Conservation (phyloP, 2,329 filamentous ascomycete genomes). For the Simplicillium aogashimaense region DNA sequence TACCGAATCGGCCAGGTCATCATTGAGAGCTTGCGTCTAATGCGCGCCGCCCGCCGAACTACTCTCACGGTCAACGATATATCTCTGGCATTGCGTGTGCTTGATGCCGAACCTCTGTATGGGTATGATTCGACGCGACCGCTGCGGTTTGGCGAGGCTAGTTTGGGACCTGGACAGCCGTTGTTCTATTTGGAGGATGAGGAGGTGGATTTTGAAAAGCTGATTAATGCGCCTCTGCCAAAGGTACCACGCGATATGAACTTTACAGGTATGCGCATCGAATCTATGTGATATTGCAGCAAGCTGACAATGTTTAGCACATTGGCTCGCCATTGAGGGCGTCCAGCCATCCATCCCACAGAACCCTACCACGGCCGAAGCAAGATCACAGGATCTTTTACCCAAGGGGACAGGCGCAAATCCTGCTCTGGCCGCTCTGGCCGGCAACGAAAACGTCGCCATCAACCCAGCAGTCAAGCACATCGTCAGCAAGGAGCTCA, state of each 20-base stretch:
- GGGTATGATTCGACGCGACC: conserved; percentile 91
- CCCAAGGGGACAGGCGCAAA: conserved; percentile 87
- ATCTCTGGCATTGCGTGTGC: conserved; percentile 69
- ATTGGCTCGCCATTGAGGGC: conserved; percentile 96
- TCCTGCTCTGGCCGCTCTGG: conserved; percentile 67
- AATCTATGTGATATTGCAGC: not conserved
- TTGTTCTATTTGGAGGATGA: conserved; percentile 97
- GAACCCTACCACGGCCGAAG: conserved; percentile 82
- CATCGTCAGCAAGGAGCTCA: conserved; percentile 88
- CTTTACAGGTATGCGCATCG: conserved; percentile 61
- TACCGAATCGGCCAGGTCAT: conserved; percentile 90
- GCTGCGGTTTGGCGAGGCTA: conserved; percentile 86
- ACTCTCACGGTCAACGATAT: conserved; percentile 84
- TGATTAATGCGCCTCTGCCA: conserved; percentile 91
- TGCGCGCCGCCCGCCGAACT: conserved; percentile 83
- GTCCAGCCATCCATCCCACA: conserved; percentile 95
- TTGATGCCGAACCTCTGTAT: conserved; percentile 92
- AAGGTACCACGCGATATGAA: conserved; percentile 90
- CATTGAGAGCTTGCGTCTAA: conserved; percentile 88
- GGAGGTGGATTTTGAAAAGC: conserved; percentile 96
- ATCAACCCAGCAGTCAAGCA: conserved; percentile 93
- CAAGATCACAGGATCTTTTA: conserved; percentile 72
- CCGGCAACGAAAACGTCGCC: conserved; percentile 72
- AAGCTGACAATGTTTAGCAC: conserved; percentile 44
- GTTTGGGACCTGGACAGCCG: conserved; percentile 84